Percentiles rank a stretch among this genome's conserved stretches.
Conservation (phyloP, 306 rosid genomes). For the Castanopsis chinensis region DNA sequence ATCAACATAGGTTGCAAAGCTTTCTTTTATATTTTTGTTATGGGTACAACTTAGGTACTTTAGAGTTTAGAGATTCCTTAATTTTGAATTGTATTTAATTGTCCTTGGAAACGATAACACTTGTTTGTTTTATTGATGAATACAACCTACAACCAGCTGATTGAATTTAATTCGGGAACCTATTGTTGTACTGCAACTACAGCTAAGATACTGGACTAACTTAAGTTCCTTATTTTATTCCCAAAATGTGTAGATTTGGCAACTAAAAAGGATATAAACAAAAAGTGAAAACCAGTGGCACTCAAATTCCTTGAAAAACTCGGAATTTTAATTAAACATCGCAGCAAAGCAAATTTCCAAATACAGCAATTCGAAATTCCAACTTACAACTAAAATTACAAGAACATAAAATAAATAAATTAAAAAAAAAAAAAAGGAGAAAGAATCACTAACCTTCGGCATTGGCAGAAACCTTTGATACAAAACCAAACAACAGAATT, state of each 20-base stretch:
- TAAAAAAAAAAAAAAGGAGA: neutral
- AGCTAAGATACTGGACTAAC: neutral
- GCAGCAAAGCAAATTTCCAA: too few relatives aligned
- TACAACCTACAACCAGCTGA: too few relatives aligned
- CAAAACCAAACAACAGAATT: constrained; percentile 51
- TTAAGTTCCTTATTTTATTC: neutral
- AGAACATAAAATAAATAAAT: constrained; percentile 17
- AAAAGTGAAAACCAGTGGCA: too few relatives aligned
- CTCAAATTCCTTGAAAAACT: neutral
- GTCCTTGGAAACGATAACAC: too few relatives aligned
- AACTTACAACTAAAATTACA: neutral
- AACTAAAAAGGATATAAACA: neutral
- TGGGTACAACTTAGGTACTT: too few relatives aligned
- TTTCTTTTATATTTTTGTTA: too few relatives aligned
- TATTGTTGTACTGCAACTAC: neutral
- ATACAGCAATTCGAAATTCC: neutral
- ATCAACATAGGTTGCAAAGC: too few relatives aligned
- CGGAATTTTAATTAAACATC: neutral
- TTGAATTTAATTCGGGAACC: too few relatives aligned
- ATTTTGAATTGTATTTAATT: neutral
- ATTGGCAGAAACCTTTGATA: constrained; percentile 49
- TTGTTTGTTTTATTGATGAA: too few relatives aligned
- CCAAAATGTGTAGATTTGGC: neutral
- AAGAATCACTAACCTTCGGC: constrained; percentile 56
- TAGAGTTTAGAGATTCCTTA: neutral